Evolutionary conservation across 1,139 yeast genomes (phyloP), one percentile per base, ranked within the genome.

Genomic region (Pichia sp.): DNA sequence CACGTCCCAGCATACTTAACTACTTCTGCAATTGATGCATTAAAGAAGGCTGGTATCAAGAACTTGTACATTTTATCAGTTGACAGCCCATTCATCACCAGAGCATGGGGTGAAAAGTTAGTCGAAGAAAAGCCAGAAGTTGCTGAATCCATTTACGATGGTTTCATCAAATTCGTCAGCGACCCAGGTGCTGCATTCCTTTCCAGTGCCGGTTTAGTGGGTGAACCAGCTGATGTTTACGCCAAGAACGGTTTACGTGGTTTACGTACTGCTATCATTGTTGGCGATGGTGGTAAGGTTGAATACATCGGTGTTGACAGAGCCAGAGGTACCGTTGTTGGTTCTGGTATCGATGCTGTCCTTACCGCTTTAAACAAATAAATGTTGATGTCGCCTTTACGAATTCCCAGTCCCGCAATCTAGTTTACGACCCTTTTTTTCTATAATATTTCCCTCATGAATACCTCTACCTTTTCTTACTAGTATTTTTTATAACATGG

Each of bases 81-180:
- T 51, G 90, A 89, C 68, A 89, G 86, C 59, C 87, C 96, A 28
- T 88, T 88, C 63, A 94, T 89, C 48, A 72, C 73, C 65, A 70
- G 78, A 54, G 94, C 94, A 34, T 87, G 95, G 94, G 91, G 86
- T 54, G 85, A 85, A 69, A 79, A 81, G 18, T 71, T 86, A 48
- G 81, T 81, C 36, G 71, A 68, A 3, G 45, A 36, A 20, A 38
- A 43, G 15, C 36, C 37, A 14, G 47, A 35, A 10, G 34, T 44
- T 12, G 27, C 22, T 10, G 28, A 45, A 15, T 47, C 40, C 9
- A 10, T 45, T 19, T 6, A 4, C 59, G 69, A 68, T 54, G 79
- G 71, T 55, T 66, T 63, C 47, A 66, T 85, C 50, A 75, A 82
- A 58, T 87, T 87, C 65, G 96, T 83, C 44, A 72, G 84, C 54